Conservation (phyloP, 768 basidiomycete species). For the Mycena venus region DNA sequence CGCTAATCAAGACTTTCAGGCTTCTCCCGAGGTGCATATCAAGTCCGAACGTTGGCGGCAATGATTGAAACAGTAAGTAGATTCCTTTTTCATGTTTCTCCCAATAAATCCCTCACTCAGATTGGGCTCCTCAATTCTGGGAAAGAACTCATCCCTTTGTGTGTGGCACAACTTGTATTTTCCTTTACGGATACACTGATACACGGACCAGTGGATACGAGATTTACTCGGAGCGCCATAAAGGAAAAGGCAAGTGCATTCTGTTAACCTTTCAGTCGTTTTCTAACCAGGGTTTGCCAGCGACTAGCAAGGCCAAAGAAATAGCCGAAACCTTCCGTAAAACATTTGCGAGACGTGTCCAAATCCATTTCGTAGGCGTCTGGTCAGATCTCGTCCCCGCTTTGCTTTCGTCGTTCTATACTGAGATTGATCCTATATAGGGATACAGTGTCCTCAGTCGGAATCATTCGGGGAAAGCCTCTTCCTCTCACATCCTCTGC, state of each 20-base stretch:
- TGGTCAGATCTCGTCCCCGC: background rate
- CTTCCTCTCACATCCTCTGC: conserved; percentile 10
- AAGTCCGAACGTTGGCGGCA: conserved; percentile 43
- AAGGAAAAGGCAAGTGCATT: background rate
- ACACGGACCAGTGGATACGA: conserved; percentile 22
- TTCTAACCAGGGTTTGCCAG: background rate
- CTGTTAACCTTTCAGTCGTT: background rate
- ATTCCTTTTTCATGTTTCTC: too few species aligned
- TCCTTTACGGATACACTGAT: too few species aligned
- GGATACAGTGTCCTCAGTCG: conserved; percentile 18
- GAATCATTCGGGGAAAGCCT: background rate
- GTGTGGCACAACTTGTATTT: too few species aligned
- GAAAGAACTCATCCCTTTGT: conserved; percentile 57
- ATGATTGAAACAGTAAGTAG: conserved; percentile 37
- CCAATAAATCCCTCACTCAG: too few species aligned
- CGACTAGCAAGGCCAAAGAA: background rate
- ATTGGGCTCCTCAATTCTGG: conserved; percentile 53
- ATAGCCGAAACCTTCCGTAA: conserved; percentile 7
- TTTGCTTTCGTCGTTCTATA: too few species aligned
- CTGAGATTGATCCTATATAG: background rate
- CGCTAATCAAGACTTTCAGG: conserved; percentile 34
- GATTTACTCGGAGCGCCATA: conserved; percentile 8
- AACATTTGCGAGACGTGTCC: background rate
- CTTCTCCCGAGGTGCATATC: conserved; percentile 52
- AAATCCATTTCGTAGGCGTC: conserved; percentile 7